Conservation (phyloP, 495 filamentous ascomycete genomes). For the Aspergillus steynii region DNA sequence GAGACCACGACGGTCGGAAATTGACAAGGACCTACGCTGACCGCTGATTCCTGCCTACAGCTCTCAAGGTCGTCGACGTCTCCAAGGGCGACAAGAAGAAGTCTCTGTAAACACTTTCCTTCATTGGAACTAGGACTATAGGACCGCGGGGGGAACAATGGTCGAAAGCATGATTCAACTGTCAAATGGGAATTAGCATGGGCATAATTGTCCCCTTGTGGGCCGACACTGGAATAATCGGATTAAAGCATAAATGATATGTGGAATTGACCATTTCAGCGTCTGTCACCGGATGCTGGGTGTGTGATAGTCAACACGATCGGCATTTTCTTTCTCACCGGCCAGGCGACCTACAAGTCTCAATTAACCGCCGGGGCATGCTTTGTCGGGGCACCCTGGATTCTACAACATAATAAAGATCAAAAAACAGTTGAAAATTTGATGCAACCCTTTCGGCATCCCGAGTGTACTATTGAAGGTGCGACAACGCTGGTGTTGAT, state of each 20-base stretch:
- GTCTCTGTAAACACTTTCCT: slow-evolving; percentile 41
- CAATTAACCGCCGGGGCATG: slow-evolving; percentile 26
- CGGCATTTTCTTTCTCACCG: slow-evolving; percentile 26
- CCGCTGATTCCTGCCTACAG: slow-evolving; percentile 38
- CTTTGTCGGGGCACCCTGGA: slow-evolving; percentile 39
- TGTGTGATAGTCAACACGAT: slow-evolving; percentile 15
- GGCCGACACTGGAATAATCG: slow-evolving; percentile 37
- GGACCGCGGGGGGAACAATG: slow-evolving; percentile 31
- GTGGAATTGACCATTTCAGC: slow-evolving; percentile 28
- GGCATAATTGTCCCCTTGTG: slow-evolving; percentile 34
- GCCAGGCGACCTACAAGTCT: slow-evolving; percentile 42
- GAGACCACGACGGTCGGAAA: neutral
- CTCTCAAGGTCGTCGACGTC: slow-evolving; percentile 73
- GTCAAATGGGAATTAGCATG: slow-evolving; percentile 30
- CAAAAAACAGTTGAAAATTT: slow-evolving; percentile 46
- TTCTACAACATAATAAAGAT: slow-evolving; percentile 36
- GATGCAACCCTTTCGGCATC: slow-evolving; percentile 3
- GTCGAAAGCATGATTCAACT: slow-evolving; percentile 37
- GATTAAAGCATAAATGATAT: slow-evolving; percentile 4
- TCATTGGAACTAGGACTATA: slow-evolving; percentile 29
- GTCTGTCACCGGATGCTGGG: slow-evolving; percentile 27
- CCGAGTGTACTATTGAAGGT: neutral
- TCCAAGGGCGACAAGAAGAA: slow-evolving; percentile 74
- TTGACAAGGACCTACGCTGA: neutral
- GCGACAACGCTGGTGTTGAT: neutral